Percentiles rank a stretch among this genome's conserved stretches.
Conservation (phyloP, 169 alveolate genomes). For the Perkinsus marinus region DNA sequence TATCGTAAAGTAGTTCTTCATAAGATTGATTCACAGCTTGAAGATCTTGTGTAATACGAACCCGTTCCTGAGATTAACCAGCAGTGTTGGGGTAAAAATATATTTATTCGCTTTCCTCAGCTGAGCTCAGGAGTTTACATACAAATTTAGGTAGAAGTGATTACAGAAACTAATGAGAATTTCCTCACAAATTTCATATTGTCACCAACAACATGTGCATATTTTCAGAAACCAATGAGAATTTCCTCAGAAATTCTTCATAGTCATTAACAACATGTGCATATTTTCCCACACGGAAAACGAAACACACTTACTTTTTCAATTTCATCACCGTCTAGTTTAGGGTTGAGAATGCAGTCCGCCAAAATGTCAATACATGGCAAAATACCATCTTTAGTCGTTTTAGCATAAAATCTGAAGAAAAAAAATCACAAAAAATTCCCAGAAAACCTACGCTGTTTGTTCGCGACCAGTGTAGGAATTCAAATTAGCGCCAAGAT, state of each 20-base stretch:
- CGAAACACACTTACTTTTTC: constrained; percentile 77
- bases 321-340: constrained; percentile 57
- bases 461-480: constrained; percentile 95
- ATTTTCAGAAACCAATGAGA: too few species aligned
- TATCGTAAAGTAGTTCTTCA: constrained; percentile 2
- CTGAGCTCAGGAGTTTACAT: too few species aligned
- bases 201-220: too few species aligned
- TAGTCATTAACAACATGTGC: too few species aligned
- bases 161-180: too few species aligned
- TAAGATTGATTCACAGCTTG: constrained; percentile 29
- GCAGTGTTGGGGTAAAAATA: too few species aligned
- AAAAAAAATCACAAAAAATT: too few species aligned
- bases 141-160: too few species aligned
- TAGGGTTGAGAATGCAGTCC: constrained; percentile 77
- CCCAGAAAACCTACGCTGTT: constrained; percentile 73
- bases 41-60: constrained; percentile 76
- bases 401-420: constrained; percentile 23
- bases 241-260: too few species aligned
- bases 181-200: too few species aligned
- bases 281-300: too few species aligned
- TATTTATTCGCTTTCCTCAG: too few species aligned
- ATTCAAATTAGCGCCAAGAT: constrained; percentile 86
- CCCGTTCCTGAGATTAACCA: constrained; percentile 72
- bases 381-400: constrained; percentile 6
- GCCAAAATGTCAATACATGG: constrained; percentile 70